These are phyloP conservation scores for Emergomyces orientalis DNA, from an alignment of 2,329 filamentous ascomycete genomes.

Conservation along the genomic window DNA sequence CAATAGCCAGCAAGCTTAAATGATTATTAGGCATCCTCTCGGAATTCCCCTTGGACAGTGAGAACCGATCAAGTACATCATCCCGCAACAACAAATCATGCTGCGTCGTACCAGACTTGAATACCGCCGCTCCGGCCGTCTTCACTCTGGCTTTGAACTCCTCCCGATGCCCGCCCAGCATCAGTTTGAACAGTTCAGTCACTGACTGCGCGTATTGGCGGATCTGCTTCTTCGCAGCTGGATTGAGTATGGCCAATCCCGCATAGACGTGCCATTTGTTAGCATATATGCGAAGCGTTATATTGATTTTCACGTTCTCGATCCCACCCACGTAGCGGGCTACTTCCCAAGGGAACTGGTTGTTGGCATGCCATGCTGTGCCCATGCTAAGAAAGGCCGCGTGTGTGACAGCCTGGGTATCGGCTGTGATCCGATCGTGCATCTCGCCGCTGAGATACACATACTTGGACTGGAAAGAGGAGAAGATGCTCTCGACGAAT, in stretches of 20 bases:
- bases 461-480: constrained; percentile 73
- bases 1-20: constrained; percentile 86
- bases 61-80: constrained; percentile 79
- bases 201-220: constrained; percentile 86
- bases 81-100: constrained; percentile 64
- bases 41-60: constrained; percentile 60
- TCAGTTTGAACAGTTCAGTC: constrained; percentile 91
- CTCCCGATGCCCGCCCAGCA: constrained; percentile 73
- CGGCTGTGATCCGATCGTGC: constrained; percentile 94
- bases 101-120: constrained; percentile 44
- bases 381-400: constrained; percentile 97
- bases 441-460: constrained; percentile 79
- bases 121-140: constrained; percentile 66
- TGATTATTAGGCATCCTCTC: constrained; percentile 81
- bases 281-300: constrained; percentile 91
- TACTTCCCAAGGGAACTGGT: constrained; percentile 94
- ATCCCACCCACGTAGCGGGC: constrained; percentile 94
- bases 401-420: constrained; percentile 96
- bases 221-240: constrained; percentile 84
- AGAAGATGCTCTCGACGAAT: constrained; percentile 72
- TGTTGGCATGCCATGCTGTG: constrained; percentile 90
- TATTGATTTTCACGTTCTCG: constrained; percentile 98
- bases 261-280: constrained; percentile 99
- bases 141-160: constrained; percentile 69
- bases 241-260: constrained; percentile 92